Percentiles rank a stretch among this genome's conserved stretches.
Conservation (phyloP, 192 early-diverging fungal genomes). For the Coemansia sp. region DNA sequence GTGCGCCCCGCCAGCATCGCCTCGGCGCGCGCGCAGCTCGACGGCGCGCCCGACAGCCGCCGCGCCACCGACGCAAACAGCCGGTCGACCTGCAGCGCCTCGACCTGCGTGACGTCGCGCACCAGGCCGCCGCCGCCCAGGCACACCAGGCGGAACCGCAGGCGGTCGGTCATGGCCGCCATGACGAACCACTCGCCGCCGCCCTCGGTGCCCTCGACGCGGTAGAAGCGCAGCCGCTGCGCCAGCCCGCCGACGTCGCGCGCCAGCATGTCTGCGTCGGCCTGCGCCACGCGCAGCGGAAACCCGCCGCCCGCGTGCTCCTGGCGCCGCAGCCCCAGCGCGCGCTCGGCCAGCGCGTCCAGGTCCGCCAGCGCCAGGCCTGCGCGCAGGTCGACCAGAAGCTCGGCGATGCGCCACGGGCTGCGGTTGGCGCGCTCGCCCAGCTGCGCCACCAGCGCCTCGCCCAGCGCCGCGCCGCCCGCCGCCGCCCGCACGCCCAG, state of each 20-base stretch:
- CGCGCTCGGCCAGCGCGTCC: constrained; percentile 44
- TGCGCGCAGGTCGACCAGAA: constrained; percentile 51
- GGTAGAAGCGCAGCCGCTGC: constrained; percentile 49
- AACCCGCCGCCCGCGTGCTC: constrained; percentile 13
- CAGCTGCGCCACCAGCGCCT: constrained; percentile 41
- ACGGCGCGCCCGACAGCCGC: constrained; percentile 21
- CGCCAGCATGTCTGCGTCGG: constrained; percentile 45
- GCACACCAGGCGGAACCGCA: constrained; percentile 50
- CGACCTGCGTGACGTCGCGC: constrained; percentile 43
- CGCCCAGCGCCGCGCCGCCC: constrained; percentile 34
- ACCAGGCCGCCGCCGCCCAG: constrained; percentile 34
- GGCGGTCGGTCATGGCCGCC: constrained; percentile 54
- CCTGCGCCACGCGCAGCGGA: constrained; percentile 46
- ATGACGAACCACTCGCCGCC: constrained; percentile 54
- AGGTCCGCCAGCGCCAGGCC: constrained; percentile 49
- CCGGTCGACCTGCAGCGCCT: constrained; percentile 50
- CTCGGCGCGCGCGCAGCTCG: constrained; percentile 15
- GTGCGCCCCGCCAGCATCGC: constrained; percentile 53
- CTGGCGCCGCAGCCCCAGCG: constrained; percentile 44
- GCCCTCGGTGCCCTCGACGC: constrained; percentile 54
- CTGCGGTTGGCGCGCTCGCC: constrained; percentile 46
- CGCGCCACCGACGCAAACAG: constrained; percentile 53
- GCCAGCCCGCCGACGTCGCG: constrained; percentile 41
- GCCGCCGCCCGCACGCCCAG: constrained; percentile 47
- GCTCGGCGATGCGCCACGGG: constrained; percentile 44